Evolutionary conservation across 768 basidiomycete genomes (phyloP).

Genomic region (Phaeotremella fagi): DNA sequence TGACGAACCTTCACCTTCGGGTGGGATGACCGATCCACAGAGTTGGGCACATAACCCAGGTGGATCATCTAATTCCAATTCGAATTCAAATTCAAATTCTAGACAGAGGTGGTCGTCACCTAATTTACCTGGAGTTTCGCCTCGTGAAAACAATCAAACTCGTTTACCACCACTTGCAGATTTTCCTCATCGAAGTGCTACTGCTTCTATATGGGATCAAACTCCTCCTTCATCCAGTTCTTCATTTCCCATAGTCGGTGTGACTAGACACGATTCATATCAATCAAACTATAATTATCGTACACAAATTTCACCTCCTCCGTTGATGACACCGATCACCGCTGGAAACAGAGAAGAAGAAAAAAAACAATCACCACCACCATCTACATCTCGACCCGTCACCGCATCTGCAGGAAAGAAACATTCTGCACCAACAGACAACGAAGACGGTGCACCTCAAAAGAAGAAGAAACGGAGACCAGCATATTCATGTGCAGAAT

Average conservation of each 20-base stretch:
- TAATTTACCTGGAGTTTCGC: conserved; percentile 2
- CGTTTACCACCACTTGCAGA: conserved; percentile 22
- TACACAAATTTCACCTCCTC: conserved; percentile 1
- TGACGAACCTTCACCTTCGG: conserved; percentile 16
- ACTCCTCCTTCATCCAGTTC: conserved; percentile 15
- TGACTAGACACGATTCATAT: conserved; percentile 1
- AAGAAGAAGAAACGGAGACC: conserved; percentile 47
- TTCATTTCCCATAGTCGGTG: conserved; percentile 13
- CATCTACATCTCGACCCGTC: background rate
- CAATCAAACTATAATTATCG: conserved; percentile 4
- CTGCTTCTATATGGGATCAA: conserved; percentile 9
- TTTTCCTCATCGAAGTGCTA: conserved; percentile 7
- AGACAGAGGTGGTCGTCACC: conserved; percentile 1
- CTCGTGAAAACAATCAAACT: conserved; percentile 9
- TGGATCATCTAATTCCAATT: background rate
- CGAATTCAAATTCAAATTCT: no score
- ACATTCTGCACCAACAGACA: conserved; percentile 2
- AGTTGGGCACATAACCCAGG: conserved; percentile 9
- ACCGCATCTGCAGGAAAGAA: conserved; percentile 3
- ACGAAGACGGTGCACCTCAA: conserved; percentile 5
- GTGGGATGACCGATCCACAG: conserved; percentile 25
- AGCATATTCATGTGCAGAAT: conserved; percentile 44
- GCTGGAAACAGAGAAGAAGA: no score
- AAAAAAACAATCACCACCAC: background rate
- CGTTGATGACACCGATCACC: conserved; percentile 10